A percentile compares a stretch with the other conserved stretches of the same genome.
phyloP scores from a whole-genome alignment of 1,284 basidiomycete species.

The Exobasidium cylindrosporum region DNA sequence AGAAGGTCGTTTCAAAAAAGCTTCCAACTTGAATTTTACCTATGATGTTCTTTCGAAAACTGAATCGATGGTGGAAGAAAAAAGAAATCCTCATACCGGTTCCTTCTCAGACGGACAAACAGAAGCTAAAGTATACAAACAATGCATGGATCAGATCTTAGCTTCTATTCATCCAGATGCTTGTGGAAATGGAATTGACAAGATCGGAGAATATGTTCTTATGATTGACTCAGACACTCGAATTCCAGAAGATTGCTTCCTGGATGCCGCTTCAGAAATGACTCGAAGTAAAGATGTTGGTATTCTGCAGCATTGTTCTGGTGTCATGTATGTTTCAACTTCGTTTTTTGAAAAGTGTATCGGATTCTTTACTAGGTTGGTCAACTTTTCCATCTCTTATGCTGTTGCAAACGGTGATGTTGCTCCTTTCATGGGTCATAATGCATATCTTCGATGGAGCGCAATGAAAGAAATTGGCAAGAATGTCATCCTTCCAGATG shows the following conservation, averaged over 20 bases:
- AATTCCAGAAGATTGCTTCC: conserved; percentile 78
- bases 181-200: conserved; percentile 29
- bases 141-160: conserved; percentile 57
- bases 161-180: conserved; percentile 54
- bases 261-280: conserved; percentile 80
- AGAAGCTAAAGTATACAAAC: conserved; percentile 12
- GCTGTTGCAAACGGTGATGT: conserved; percentile 55
- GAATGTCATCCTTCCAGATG: conserved; percentile 65
- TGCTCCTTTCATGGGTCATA: conserved; percentile 80
- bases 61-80: conserved; percentile 66
- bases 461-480: conserved; percentile 77
- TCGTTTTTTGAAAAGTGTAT: conserved; percentile 85
- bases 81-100: conserved; percentile 25
- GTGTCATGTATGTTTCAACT: conserved; percentile 76
- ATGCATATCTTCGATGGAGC: conserved; percentile 79
- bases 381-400: conserved; percentile 54
- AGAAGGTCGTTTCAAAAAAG: conserved; percentile 86
- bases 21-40: conserved; percentile 83
- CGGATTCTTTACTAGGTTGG: conserved; percentile 64
- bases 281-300: conserved; percentile 71
- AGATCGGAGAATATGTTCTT: conserved; percentile 43
- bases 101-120: conserved; percentile 19
- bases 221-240: conserved; percentile 72
- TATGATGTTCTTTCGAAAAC: conserved; percentile 69
- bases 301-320: conserved; percentile 78